phyloP scores from a whole-genome alignment of 1,139 yeast genomes.

The Sugiyamaella xylanicola region DNA sequence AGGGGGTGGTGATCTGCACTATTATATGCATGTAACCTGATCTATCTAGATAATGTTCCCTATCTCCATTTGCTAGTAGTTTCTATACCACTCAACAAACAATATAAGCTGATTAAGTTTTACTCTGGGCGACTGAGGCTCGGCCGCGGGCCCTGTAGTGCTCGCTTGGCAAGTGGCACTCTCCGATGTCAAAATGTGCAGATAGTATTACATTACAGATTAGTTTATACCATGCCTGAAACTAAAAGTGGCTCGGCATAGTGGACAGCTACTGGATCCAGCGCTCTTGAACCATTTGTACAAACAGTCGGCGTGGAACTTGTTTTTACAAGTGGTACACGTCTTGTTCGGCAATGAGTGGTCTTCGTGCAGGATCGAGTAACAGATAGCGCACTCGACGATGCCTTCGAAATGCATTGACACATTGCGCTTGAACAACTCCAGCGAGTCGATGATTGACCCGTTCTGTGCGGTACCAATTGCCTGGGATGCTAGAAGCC shows the following conservation, averaged over 20 bases:
- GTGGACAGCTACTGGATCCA: slow-evolving; percentile 88
- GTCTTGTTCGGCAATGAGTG: slow-evolving; percentile 85
- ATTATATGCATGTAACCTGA: too few relatives aligned
- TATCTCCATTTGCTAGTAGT: too few relatives aligned
- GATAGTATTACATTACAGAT: background rate
- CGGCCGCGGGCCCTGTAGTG: background rate
- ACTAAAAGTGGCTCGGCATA: slow-evolving; percentile 75
- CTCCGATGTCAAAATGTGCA: too few relatives aligned
- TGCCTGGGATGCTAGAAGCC: slow-evolving; percentile 89
- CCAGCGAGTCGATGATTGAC: slow-evolving; percentile 78
- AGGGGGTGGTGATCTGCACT: too few relatives aligned
- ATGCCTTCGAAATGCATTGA: slow-evolving; percentile 80
- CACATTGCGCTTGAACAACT: slow-evolving; percentile 78
- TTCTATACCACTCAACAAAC: too few relatives aligned
- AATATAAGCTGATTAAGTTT: too few relatives aligned
- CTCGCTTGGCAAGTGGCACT: background rate
- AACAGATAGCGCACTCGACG: slow-evolving; percentile 96
- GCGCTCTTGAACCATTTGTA: slow-evolving; percentile 98
- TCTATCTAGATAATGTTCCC: too few relatives aligned
- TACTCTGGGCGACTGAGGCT: background rate
- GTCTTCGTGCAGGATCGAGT: slow-evolving; percentile 86
- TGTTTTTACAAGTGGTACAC: slow-evolving; percentile 88
- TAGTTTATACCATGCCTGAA: slow-evolving; percentile 21
- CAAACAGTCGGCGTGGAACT: slow-evolving; percentile 95
- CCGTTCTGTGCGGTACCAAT: slow-evolving; percentile 74